A percentile compares a stretch with the other conserved stretches of the same genome.
phyloP scores from a whole-genome alignment of 106 monocot genomes.

The Dioscorea zingiberensis region DNA sequence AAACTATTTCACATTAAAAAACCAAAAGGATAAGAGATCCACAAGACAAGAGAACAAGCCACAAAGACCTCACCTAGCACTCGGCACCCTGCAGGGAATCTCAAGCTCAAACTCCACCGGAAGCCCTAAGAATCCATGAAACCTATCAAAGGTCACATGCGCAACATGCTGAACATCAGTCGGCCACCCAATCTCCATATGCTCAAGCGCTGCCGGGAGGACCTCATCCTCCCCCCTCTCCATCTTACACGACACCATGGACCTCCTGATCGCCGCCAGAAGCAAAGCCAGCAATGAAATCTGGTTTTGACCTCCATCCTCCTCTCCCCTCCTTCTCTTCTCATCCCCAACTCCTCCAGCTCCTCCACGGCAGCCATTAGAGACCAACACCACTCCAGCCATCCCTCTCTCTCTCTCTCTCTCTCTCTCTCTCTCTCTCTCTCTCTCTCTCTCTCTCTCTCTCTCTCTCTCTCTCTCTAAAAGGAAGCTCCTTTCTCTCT shows the following conservation, averaged over 20 bases:
- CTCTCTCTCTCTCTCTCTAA: too few relatives aligned
- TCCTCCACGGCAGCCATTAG: constrained; percentile 36
- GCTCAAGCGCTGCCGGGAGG: constrained; percentile 1
- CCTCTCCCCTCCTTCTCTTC: constrained; percentile 1
- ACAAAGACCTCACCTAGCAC: constrained; percentile 52
- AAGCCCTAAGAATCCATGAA: constrained; percentile 83
- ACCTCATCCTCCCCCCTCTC: constrained; percentile 19
- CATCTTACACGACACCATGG: constrained; percentile 50
- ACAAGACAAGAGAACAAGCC: not conserved
- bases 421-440: constrained; percentile 7
- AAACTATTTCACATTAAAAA: too few relatives aligned
- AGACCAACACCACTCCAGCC: constrained; percentile 49
- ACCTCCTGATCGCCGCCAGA: constrained; percentile 50
- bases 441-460: too few relatives aligned
- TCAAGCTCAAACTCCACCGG: constrained; percentile 82
- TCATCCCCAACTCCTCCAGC: constrained; percentile 10
- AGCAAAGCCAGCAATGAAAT: constrained; percentile 47
- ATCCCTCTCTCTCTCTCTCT: constrained; percentile 24
- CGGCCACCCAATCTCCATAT: constrained; percentile 89
- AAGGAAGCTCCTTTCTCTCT: constrained; percentile 8
- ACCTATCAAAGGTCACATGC: constrained; percentile 90
- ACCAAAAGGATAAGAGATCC: not conserved
- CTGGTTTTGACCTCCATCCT: constrained; percentile 35
- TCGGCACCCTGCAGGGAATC: constrained; percentile 56
- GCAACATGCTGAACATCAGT: constrained; percentile 82